Base-by-base conservation (phyloP, 2,329 filamentous ascomycete species). In the Aureobasidium uvarum region DNA sequence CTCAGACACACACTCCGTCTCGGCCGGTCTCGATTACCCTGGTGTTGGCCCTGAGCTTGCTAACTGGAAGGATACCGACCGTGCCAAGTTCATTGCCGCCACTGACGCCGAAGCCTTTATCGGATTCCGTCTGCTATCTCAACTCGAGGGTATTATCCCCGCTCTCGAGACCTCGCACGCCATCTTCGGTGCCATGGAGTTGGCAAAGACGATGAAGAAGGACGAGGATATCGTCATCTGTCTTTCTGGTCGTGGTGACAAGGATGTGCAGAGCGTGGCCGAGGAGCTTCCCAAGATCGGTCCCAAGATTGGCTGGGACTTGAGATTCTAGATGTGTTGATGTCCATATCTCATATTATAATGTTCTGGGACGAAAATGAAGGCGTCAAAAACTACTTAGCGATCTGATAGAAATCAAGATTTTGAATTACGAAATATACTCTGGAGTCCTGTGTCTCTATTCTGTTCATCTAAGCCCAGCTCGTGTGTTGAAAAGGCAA, bases 251-350 rank as follows among this genome's bases (percentile, higher is more conserved):
- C 84, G 95, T 71, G 95, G 95, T 68, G 95, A 99, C 79, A 99
- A 99, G 86, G 95, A 99, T 75, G 95, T 99, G 66, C 93, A 99
- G 85, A 96, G 91, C 73, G 94, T 99, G 60, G 95, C 95, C 0
- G 95, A 99, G 74, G 92, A 96, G 79, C 80, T 99, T 74, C 94
- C 94, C 20, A 90, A 84, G 71, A 78, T 99, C 68, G 94, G 95
- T 0, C 95, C 95, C 8, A 83, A 89, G 81, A 98, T 99, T 77
- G 92, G 83, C 55, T 88, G 86, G 86, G 85, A 88, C 74, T 72
- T 88, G 77, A 81, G 85, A 68, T 87, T 74, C 66, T 74, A 72
- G 62, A 67, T 38, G 20, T 25, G 25, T 8, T 48, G 20, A 14
- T 7, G 13, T 18, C 28, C 10, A 3, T 51, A 16, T 51, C 6